phyloP scores from a whole-genome alignment of 768 basidiomycete species.

The Termitomyces eurrhizus region DNA sequence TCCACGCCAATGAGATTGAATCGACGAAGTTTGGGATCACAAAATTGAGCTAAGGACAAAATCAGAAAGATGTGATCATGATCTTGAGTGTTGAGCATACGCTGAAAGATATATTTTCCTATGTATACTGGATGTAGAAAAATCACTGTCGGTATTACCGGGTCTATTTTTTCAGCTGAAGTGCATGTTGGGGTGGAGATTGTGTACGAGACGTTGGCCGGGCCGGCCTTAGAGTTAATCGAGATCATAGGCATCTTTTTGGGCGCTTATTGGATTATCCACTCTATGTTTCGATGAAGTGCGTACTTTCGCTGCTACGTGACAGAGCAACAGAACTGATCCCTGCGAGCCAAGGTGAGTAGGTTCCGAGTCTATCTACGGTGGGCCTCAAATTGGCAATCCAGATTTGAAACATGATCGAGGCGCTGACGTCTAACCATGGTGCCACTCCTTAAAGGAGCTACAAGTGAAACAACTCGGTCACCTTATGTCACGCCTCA shows the following conservation, averaged over 20 bases:
- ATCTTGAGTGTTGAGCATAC: conserved; percentile 15
- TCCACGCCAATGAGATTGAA: conserved; percentile 36
- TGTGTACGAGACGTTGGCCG: conserved; percentile 29
- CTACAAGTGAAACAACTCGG: no score
- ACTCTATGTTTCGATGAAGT: neutral
- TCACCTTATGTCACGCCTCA: no score
- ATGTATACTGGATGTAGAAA: conserved; percentile 34
- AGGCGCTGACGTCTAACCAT: neutral
- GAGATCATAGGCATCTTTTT: conserved; percentile 27
- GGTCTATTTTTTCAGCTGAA: conserved; percentile 26
- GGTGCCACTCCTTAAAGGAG: neutral
- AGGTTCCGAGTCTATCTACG: neutral
- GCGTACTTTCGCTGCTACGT: no score
- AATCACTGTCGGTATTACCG: conserved; percentile 28
- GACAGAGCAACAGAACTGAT: neutral
- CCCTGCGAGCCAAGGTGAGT: neutral
- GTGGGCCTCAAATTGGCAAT: neutral
- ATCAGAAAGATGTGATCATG: neutral
- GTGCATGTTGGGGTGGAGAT: conserved; percentile 31
- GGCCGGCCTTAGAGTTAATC: conserved; percentile 24
- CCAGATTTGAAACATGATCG: neutral
- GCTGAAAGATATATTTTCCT: conserved; percentile 28
- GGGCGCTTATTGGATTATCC: neutral
- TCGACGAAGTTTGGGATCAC: conserved; percentile 25
- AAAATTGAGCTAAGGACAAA: conserved; percentile 1